Evolutionary conservation across 345 rosid genomes (phyloP), one percentile per base, ranked within the genome.

Genomic region (Eucalyptus coolabah): DNA sequence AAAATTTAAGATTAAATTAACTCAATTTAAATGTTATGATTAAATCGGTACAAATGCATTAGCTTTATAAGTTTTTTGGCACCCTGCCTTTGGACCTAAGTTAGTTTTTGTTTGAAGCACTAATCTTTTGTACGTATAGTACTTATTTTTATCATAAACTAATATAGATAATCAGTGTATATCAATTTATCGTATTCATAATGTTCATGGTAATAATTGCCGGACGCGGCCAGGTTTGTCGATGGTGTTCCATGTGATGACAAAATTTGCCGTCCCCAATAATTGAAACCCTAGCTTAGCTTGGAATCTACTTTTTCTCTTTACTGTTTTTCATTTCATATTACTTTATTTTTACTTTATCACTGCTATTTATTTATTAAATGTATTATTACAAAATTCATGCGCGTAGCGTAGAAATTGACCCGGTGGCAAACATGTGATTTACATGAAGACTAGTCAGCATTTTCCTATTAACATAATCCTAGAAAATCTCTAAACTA

Each of bases 11-110:
- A 53, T 53, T 53, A 53, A 21, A 53, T 53, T 53, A 53, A 53
- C 1, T 3, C 1, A 8, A 53, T 53, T 53, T 0, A 53, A 1
- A 53, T 53, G 2, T 53, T 21, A 21, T 21, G 2, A 53, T 19
- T 21, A 53, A 53, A 53, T 53, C 2, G 0, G 11, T 53, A 21
- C 10, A 53, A 53, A 53, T 53, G 2, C 59, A 53, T 53, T 21
- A 19, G 59, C 56, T 19, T 53, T 53, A 19, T 53, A 53, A 53
- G 24, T 53, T 53, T 51, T 50, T 53, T 19, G 56, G 59, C 26
- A 19, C 26, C 24, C 4, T 0, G 2, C 26, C 59, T 53, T 53
- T 53, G 59, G 59, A 72, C 82, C 82, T 5, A 72, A 72, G 82
- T 72, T 18, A 72, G 24, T 72, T 72, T 37, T 72, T 21, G 28